phyloP scores from a whole-genome alignment of 163 green algal species.

The Botryococcus braunii region DNA sequence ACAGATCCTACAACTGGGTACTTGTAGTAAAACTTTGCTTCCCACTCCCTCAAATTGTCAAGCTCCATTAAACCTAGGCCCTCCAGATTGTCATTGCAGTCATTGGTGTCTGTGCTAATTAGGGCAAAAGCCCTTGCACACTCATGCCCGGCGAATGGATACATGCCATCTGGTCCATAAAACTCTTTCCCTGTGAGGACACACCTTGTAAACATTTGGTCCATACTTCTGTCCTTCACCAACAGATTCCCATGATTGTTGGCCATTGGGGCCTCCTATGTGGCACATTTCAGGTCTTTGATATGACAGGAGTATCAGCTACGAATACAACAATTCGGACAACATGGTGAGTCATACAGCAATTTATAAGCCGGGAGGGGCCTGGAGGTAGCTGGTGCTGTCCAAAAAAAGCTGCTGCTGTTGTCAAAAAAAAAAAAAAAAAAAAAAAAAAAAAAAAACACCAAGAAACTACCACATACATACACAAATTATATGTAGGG shows the following conservation, averaged over 20 bases:
- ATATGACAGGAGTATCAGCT: neutral
- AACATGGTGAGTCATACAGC: too few relatives aligned
- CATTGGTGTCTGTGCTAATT: conserved; percentile 61
- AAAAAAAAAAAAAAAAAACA: too few relatives aligned
- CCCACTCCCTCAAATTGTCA: conserved; percentile 70
- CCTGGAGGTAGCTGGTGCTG: too few relatives aligned
- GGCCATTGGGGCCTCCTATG: too few relatives aligned
- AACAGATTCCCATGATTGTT: too few relatives aligned
- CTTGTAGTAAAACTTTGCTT: conserved; percentile 49
- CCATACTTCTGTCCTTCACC: too few relatives aligned
- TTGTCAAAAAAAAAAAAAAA: too few relatives aligned
- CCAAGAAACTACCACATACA: too few relatives aligned
- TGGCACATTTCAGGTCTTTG: neutral
- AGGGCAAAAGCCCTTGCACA: conserved; percentile 76
- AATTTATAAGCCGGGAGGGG: too few relatives aligned
- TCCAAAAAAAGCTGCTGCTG: too few relatives aligned
- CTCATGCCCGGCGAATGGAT: conserved; percentile 79
- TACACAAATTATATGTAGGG: too few relatives aligned
- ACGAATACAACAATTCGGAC: neutral
- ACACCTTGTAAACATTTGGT: too few relatives aligned
- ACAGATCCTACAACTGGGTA: conserved; percentile 61
- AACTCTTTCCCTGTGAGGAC: conserved; percentile 42
- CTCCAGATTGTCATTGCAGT: conserved; percentile 67
- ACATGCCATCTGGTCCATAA: conserved; percentile 77
- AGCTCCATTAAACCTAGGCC: conserved; percentile 44